These are phyloP conservation scores for Cadophora sp. DNA, from an alignment of 2,329 filamentous ascomycete genomes.

Conservation along the genomic window DNA sequence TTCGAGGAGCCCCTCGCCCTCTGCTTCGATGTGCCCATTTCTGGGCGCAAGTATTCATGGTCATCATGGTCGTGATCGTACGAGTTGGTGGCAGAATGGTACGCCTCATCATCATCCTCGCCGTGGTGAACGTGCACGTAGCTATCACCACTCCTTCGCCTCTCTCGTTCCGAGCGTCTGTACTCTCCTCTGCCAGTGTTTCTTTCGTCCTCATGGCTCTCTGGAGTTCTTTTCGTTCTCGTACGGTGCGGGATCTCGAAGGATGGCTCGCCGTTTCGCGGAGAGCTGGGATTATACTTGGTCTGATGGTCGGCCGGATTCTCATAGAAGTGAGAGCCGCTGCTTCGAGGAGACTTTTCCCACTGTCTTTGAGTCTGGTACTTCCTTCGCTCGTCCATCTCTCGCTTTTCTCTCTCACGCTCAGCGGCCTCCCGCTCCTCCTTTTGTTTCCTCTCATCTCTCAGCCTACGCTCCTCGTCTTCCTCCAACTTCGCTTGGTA, in stretches of 20 bases:
- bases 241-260: neutral
- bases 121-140: neutral
- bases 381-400: neutral
- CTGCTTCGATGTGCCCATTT: neutral
- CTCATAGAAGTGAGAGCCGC: neutral
- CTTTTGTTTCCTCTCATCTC: neutral
- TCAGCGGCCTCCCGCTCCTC: neutral
- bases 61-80: slow-evolving; percentile 3
- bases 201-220: neutral
- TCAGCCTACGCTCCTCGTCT: neutral
- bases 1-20: neutral
- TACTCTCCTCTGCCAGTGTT: neutral
- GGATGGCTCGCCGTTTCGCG: neutral
- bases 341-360: neutral
- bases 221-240: neutral
- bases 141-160: neutral
- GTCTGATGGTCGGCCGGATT: neutral
- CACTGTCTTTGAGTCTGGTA: neutral
- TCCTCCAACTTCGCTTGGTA: neutral
- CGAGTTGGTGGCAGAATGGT: neutral
- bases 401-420: neutral
- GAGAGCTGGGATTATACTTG: neutral
- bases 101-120: neutral
- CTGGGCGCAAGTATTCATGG: no score
- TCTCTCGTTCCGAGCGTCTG: neutral